Conservation (phyloP, 306 rosid genomes). For the Begonia peltatifolia region DNA sequence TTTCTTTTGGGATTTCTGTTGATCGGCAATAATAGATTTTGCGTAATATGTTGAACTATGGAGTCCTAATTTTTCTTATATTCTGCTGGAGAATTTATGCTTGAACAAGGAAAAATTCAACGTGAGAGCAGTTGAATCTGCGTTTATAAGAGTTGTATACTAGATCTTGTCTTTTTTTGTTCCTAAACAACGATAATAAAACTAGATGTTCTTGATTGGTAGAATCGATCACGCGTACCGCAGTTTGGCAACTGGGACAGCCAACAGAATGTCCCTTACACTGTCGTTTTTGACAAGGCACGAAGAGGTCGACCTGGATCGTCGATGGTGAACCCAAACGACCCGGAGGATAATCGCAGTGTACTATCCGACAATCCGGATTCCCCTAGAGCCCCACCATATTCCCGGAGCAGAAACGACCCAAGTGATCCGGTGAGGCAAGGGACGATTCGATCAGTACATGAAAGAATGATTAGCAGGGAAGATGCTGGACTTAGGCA, state of each 20-base stretch:
- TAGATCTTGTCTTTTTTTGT: background rate
- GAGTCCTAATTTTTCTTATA: background rate
- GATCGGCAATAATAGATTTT: no score
- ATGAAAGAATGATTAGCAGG: constrained; percentile 31
- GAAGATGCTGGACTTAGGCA: constrained; percentile 31
- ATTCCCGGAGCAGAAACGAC: constrained; percentile 20
- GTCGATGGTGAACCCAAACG: constrained; percentile 72
- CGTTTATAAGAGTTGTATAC: background rate
- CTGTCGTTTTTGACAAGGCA: constrained; percentile 86
- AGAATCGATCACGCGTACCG: constrained; percentile 85
- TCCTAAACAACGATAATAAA: no score
- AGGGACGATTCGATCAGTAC: constrained; percentile 15
- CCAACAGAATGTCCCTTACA: constrained; percentile 76
- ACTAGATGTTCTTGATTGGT: constrained; percentile 7
- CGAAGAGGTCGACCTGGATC: constrained; percentile 59
- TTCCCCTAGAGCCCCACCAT: constrained; percentile 26
- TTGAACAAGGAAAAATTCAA: no score
- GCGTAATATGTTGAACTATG: no score
- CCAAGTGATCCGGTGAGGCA: constrained; percentile 13
- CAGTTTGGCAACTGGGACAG: constrained; percentile 82
- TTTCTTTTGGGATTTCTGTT: background rate
- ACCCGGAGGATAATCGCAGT: constrained; percentile 59
- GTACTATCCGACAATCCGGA: constrained; percentile 24
- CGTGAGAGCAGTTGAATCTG: background rate
- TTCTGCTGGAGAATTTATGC: background rate